Percentiles rank a stretch among this genome's conserved stretches.
phyloP scores from a whole-genome alignment of 495 filamentous ascomycete species.

The Monascus purpureus region DNA sequence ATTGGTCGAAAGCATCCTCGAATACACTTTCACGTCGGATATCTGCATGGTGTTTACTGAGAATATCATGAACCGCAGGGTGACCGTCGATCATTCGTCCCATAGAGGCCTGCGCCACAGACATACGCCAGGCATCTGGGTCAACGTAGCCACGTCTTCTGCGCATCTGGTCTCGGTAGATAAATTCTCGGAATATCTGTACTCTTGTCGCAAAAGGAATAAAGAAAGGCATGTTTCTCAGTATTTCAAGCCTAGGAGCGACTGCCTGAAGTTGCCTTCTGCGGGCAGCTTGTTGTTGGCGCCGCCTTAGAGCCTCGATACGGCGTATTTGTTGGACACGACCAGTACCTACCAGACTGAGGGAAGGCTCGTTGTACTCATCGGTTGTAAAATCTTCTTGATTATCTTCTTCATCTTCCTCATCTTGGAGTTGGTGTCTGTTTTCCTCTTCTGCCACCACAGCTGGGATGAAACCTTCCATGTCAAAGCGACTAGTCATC shows the following conservation, averaged over 20 bases:
- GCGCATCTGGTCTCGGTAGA: conserved; percentile 63
- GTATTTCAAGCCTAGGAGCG: conserved; percentile 73
- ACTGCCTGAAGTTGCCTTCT: conserved; percentile 59
- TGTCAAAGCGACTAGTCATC: conserved; percentile 83
- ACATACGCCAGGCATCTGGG: conserved; percentile 65
- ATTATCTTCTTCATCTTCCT: conserved; percentile 35
- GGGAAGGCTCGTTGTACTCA: conserved; percentile 12
- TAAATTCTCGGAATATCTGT: conserved; percentile 88
- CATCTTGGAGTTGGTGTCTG: conserved; percentile 50
- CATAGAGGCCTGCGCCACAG: conserved; percentile 30
- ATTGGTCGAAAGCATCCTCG: conserved; percentile 71
- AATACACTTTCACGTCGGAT: conserved; percentile 74
- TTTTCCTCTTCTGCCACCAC: conserved; percentile 84
- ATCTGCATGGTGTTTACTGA: conserved; percentile 63
- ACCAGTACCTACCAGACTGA: conserved; percentile 35
- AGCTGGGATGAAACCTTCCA: conserved; percentile 75
- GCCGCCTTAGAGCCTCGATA: conserved; percentile 38
- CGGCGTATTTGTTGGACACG: conserved; percentile 38
- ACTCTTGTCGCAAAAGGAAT: conserved; percentile 89
- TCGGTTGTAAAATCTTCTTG: conserved; percentile 20
- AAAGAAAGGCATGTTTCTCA: conserved; percentile 93
- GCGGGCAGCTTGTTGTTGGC: conserved; percentile 49
- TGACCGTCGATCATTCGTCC: conserved; percentile 21
- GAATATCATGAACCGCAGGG: conserved; percentile 27
- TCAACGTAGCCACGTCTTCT: conserved; percentile 65